phyloP scores from a whole-genome alignment of 1,284 basidiomycete genomes.

The Heterobasidion annosum region DNA sequence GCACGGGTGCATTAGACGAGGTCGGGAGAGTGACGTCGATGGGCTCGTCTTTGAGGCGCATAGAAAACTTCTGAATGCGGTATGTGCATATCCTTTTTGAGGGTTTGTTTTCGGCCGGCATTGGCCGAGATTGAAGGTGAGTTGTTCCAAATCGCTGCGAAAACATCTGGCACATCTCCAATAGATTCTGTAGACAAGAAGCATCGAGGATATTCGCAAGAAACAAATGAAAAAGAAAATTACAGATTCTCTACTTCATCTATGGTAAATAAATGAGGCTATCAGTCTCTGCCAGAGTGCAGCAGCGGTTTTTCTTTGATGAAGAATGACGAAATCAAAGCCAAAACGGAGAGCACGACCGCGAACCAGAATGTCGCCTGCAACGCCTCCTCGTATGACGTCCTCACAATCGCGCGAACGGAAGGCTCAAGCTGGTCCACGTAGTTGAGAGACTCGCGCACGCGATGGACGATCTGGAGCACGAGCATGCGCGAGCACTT shows the following conservation, averaged over 20 bases:
- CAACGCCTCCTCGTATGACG: constrained; percentile 42
- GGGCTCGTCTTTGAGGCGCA: not conserved
- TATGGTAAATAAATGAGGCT: not conserved
- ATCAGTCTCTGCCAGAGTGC: not conserved
- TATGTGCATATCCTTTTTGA: no score
- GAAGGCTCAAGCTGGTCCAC: constrained; percentile 32
- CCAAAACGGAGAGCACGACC: constrained; percentile 26
- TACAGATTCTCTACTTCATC: not conserved
- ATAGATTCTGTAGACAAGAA: no score
- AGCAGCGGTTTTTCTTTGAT: constrained; percentile 40
- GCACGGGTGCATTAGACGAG: no score
- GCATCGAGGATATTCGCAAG: no score
- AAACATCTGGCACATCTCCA: no score
- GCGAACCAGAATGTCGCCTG: constrained; percentile 39
- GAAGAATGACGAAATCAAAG: constrained; percentile 35
- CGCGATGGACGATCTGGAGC: constrained; percentile 34
- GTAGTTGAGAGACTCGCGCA: constrained; percentile 41
- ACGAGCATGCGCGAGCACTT: not conserved
- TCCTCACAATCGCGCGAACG: constrained; percentile 27
- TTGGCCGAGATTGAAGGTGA: not conserved
- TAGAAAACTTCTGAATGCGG: not conserved
- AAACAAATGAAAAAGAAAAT: no score
- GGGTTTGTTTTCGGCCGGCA: not conserved
- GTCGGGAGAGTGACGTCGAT: no score
- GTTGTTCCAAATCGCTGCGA: no score